Conservation (phyloP, 1,284 basidiomycete genomes). For the Cutaneotrichosporon sp. region DNA sequence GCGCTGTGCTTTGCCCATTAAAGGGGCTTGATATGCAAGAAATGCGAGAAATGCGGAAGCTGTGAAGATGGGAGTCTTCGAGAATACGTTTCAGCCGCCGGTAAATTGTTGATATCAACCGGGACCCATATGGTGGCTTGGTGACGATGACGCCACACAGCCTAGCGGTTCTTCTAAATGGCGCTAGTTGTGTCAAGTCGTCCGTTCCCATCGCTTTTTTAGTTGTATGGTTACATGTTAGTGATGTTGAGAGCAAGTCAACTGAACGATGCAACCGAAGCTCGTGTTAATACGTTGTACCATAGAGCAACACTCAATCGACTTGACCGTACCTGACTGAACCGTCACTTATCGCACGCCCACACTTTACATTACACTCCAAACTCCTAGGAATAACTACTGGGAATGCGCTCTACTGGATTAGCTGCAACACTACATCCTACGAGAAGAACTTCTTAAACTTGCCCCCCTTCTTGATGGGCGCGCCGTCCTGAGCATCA, state of each 20-base stretch:
- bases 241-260: no score
- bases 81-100: background rate
- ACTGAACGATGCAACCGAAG: no score
- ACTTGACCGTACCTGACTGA: no score
- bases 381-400: background rate
- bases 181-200: no score
- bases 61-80: background rate
- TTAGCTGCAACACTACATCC: background rate
- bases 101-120: background rate
- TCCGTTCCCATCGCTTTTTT: no score
- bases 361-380: background rate
- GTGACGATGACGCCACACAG: background rate
- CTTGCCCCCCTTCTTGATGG: conserved; percentile 4
- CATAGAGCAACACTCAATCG: no score
- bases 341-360: background rate
- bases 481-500: conserved; percentile 41
- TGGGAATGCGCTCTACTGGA: background rate
- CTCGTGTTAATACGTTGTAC: no score
- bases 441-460: conserved; percentile 9
- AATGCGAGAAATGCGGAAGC: no score
- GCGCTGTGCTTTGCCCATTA: background rate
- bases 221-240: no score
- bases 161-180: no score
- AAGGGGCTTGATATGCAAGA: background rate
- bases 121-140: background rate